These are phyloP conservation scores for Alnus rubra DNA, from an alignment of 306 rosid genomes.

Conservation along the genomic window DNA sequence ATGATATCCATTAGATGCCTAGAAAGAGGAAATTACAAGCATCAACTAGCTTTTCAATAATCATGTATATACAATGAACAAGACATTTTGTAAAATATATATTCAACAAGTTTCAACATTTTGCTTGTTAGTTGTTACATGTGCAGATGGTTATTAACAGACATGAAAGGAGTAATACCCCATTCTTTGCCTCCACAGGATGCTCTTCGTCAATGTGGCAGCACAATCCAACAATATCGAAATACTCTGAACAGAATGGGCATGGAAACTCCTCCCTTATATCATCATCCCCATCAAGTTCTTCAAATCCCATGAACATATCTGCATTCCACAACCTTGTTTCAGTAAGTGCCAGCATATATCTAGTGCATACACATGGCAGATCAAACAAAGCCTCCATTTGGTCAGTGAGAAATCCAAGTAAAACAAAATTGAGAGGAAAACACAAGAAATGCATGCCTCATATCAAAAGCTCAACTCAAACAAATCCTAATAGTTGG, in stretches of 20 bases:
- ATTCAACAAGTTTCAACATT: neutral
- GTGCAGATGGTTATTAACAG: neutral
- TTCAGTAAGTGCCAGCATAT: slow-evolving; percentile 8
- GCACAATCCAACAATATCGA: slow-evolving; percentile 93
- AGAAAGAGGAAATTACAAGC: neutral
- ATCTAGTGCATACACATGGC: neutral
- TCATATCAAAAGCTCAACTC: neutral
- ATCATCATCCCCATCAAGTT: slow-evolving; percentile 79
- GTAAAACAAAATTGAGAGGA: neutral
- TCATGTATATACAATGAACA: slow-evolving; percentile 6
- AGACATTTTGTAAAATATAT: slow-evolving; percentile 3
- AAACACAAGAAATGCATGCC: neutral
- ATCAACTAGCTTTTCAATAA: slow-evolving; percentile 16
- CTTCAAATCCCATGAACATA: slow-evolving; percentile 89
- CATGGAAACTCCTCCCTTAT: slow-evolving; percentile 89
- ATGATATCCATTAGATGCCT: slow-evolving; percentile 4
- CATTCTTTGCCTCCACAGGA: slow-evolving; percentile 79
- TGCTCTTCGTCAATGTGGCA: slow-evolving; percentile 98
- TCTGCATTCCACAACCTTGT: slow-evolving; percentile 51
- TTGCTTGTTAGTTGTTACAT: neutral
- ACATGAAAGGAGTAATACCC: slow-evolving; percentile 57
- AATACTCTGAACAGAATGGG: slow-evolving; percentile 90
- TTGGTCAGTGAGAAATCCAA: neutral
- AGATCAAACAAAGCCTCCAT: neutral
- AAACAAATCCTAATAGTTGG: slow-evolving; percentile 20